Conservation (phyloP, 2,329 filamentous ascomycete genomes). For the Claviceps africana region DNA sequence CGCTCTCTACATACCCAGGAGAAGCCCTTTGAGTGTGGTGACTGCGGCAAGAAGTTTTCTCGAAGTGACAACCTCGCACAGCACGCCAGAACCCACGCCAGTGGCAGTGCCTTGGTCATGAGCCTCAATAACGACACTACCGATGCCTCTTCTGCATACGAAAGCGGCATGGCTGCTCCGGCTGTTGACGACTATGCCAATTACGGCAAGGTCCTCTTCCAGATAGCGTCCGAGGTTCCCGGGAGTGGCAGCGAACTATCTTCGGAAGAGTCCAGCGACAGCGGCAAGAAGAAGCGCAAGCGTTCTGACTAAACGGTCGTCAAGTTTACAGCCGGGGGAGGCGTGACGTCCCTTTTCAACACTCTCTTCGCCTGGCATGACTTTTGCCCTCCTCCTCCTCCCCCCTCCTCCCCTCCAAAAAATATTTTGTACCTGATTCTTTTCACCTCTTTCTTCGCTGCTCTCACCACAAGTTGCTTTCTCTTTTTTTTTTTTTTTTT, state of each 20-base stretch:
- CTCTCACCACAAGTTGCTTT: too few species aligned
- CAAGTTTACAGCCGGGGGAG: background rate
- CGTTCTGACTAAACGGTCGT: slow-evolving; percentile 41
- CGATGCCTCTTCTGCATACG: slow-evolving; percentile 33
- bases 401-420: too few species aligned
- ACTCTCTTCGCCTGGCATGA: background rate
- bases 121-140: slow-evolving; percentile 68
- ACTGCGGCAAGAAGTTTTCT: slow-evolving; percentile 99
- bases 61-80: slow-evolving; percentile 94
- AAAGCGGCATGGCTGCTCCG: slow-evolving; percentile 26
- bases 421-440: too few species aligned
- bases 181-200: slow-evolving; percentile 49
- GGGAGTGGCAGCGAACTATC: slow-evolving; percentile 48
- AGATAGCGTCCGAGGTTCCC: slow-evolving; percentile 60
- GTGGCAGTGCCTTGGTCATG: slow-evolving; percentile 75
- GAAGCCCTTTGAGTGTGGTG: slow-evolving; percentile 94
- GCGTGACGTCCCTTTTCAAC: background rate
- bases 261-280: slow-evolving; percentile 36
- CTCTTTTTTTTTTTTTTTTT: too few species aligned
- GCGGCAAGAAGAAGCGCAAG: slow-evolving; percentile 55
- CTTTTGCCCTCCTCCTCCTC: too few species aligned
- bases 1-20: slow-evolving; percentile 95
- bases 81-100: slow-evolving; percentile 82
- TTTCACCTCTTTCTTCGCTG: too few species aligned
- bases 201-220: slow-evolving; percentile 68